Evolutionary conservation across 2,329 filamentous ascomycete genomes (phyloP), one percentile per base, ranked within the genome.

Genomic region (Fulvia fulva): DNA sequence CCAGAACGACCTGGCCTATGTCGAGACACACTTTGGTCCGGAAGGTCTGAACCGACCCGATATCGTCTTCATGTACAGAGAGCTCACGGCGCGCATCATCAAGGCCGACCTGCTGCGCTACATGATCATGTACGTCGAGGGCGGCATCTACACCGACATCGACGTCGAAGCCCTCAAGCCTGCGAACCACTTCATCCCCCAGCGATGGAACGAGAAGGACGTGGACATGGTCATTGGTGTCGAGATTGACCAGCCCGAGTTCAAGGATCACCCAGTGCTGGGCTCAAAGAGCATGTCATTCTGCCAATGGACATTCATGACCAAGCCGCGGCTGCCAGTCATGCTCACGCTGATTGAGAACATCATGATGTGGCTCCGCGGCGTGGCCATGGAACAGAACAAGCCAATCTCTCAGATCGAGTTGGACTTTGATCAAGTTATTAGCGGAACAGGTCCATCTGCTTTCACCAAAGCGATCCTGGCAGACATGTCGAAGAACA

Each of bases 271-370:
- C 68, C 79, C 83, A 1, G 85, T 89, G 30, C 77, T 89, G 0
- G 87, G 87, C 14, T 80, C 79, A 51, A 89, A 89, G 73, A 88
- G 83, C 37, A 77, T 80, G 63, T 89, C 86, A 0, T 89, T 90
- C 70, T 89, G 87, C 70, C 87, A 89, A 68, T 90, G 87, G 87
- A 89, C 87, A 0, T 88, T 89, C 67, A 86, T 88, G 76, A 83
- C 83, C 65, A 87, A 88, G 68, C 86, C 87, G 0, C 76, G 79
- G 19, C 80, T 86, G 25, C 85, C 85, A 1, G 84, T 89, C 56
- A 88, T 90, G 85, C 77, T 89, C 71, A 76, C 77, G 30, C 78
- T 90, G 3, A 81, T 89, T 49, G 85, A 89, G 69, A 83, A 86
- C 66, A 89, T 89, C 69, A 81, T 89, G 72, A 69, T 75, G 0